Evolutionary conservation across 257 asterid genomes (phyloP).

Genomic region (Solanum pennellii): DNA sequence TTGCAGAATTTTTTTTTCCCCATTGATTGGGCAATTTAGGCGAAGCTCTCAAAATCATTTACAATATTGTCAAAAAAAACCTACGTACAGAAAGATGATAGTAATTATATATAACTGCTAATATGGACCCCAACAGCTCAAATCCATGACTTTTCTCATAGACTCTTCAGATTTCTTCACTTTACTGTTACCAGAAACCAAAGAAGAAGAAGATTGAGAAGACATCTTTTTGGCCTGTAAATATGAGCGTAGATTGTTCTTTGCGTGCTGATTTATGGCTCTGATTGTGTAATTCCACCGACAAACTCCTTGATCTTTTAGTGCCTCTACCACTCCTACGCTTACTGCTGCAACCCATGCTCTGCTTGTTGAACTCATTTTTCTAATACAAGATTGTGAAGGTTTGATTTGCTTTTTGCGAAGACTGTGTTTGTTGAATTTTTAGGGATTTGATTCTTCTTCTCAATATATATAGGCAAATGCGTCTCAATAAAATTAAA

Average conservation of each 20-base stretch:
- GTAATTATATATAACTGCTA: neutral
- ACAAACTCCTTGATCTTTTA: slow-evolving; percentile 16
- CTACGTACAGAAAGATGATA: neutral
- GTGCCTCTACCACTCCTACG: slow-evolving; percentile 6
- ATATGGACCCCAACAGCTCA: slow-evolving; percentile 25
- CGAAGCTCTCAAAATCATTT: neutral
- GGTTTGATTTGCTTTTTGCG: neutral
- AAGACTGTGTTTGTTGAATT: neutral
- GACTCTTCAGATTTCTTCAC: slow-evolving; percentile 10
- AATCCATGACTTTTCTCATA: slow-evolving; percentile 14
- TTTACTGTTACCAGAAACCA: neutral
- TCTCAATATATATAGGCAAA: neutral
- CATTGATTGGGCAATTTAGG: neutral
- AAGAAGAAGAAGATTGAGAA: slow-evolving; percentile 1
- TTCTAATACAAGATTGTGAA: neutral
- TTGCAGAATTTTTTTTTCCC: neutral
- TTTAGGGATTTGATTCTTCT: neutral
- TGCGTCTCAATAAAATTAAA: neutral
- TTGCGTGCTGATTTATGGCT: slow-evolving; percentile 1
- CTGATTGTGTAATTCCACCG: slow-evolving; percentile 9
- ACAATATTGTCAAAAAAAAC: neutral
- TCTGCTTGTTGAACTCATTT: slow-evolving; percentile 17
- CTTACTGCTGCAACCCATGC: slow-evolving; percentile 13
- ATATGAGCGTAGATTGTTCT: neutral
- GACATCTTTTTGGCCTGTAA: slow-evolving; percentile 4